phyloP scores from a whole-genome alignment of 1,284 basidiomycete species.

The Apiotrichum brassicae region DNA sequence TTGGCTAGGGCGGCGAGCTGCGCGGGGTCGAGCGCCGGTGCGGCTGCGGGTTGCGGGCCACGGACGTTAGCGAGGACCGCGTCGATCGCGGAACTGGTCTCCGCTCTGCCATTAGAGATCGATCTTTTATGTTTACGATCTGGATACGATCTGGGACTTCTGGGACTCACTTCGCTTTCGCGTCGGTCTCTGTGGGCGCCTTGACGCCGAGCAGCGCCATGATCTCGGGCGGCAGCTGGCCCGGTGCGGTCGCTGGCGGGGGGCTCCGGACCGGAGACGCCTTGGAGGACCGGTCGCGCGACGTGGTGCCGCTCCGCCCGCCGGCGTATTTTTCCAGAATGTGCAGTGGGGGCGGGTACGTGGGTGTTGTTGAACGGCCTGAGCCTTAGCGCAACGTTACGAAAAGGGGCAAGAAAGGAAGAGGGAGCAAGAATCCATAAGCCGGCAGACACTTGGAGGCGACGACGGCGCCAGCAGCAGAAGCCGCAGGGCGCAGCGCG shows the following conservation, averaged over 20 bases:
- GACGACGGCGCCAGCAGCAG: too few species aligned
- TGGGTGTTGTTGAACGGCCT: slow-evolving; percentile 18
- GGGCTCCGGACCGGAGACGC: slow-evolving; percentile 1
- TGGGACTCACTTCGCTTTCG: slow-evolving; percentile 10
- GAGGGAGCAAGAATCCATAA: too few species aligned
- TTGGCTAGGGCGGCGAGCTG: slow-evolving; percentile 30
- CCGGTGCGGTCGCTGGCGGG: slow-evolving; percentile 1
- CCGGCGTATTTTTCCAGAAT: slow-evolving; percentile 12
- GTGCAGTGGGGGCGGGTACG: slow-evolving; percentile 15
- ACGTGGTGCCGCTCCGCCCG: background rate
- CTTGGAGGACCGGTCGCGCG: background rate
- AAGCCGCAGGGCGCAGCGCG: too few species aligned
- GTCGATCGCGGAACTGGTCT: slow-evolving; percentile 10
- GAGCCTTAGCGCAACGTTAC: slow-evolving; percentile 8
- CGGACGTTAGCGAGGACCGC: slow-evolving; percentile 18
- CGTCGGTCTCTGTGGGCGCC: slow-evolving; percentile 12
- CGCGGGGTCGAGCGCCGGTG: slow-evolving; percentile 18
- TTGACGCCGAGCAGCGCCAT: slow-evolving; percentile 37
- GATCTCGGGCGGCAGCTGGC: slow-evolving; percentile 36
- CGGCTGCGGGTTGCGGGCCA: slow-evolving; percentile 1
- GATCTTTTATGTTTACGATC: background rate
- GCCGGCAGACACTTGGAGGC: slow-evolving; percentile 3
- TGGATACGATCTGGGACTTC: too few species aligned
- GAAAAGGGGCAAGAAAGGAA: background rate
- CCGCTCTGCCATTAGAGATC: background rate